Evolutionary conservation across 305 asterid species (phyloP).

Genomic region (Fraxinus xanthoxyloides): DNA sequence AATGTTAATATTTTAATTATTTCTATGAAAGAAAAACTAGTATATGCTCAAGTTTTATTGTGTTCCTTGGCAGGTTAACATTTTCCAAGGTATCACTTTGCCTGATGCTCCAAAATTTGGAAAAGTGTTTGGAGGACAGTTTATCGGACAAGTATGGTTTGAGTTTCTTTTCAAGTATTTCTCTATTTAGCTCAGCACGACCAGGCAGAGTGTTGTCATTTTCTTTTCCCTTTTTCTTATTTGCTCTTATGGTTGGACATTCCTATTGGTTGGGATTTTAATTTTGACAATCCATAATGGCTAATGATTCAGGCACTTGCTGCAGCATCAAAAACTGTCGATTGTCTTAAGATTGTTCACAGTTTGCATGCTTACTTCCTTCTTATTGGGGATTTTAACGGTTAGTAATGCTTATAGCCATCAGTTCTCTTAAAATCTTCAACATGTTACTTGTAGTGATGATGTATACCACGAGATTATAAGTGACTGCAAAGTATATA

Average conservation of each 20-base stretch:
- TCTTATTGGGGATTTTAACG: conserved; percentile 72
- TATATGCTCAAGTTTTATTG: conserved; percentile 16
- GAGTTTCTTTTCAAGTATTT: conserved; percentile 16
- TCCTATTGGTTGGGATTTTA: conserved; percentile 17
- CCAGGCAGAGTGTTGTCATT: neutral
- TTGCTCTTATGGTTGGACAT: conserved; percentile 13
- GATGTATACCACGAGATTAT: neutral
- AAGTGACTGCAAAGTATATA: neutral
- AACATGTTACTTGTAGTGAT: conserved; percentile 5
- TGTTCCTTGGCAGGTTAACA: conserved; percentile 57
- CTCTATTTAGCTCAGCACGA: neutral
- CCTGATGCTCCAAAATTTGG: conserved; percentile 90
- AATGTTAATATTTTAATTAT: neutral
- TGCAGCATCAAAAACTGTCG: conserved; percentile 95
- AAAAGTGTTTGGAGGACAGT: conserved; percentile 96
- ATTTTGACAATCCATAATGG: conserved; percentile 25
- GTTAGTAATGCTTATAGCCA: conserved; percentile 33
- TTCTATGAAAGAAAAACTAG: neutral
- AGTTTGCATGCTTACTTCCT: conserved; percentile 93
- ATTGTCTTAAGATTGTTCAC: conserved; percentile 84
- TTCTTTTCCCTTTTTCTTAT: neutral
- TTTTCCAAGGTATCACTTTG: conserved; percentile 78
- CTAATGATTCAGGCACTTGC: conserved; percentile 84
- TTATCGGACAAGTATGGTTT: conserved; percentile 81
- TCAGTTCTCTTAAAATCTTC: conserved; percentile 6